phyloP scores from a whole-genome alignment of 495 filamentous ascomycete species.

The Polyplosphaeria fusca region DNA sequence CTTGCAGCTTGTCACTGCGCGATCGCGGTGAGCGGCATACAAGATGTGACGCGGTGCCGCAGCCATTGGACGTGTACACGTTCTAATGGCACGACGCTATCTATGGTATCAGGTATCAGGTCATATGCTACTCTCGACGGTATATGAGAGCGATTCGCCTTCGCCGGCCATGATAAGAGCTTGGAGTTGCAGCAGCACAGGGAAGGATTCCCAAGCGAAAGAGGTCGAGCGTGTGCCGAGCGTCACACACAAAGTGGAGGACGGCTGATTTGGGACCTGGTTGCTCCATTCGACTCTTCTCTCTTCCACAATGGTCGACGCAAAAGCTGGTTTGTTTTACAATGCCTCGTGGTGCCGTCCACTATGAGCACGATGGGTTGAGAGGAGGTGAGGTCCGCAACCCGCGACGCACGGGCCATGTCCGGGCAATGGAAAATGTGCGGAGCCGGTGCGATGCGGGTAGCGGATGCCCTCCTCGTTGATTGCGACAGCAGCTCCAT shows the following conservation, averaged over 20 bases:
- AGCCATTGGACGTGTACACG: no score
- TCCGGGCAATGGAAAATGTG: conserved; percentile 4
- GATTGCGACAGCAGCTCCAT: conserved; percentile 12
- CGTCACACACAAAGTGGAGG: no score
- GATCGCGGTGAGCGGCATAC: no score
- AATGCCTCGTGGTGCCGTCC: not conserved
- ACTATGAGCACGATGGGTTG: not conserved
- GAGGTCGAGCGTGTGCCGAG: no score
- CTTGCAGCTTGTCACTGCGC: no score
- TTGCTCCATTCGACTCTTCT: not conserved
- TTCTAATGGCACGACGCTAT: no score
- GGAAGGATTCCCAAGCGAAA: not conserved
- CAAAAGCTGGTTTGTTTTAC: not conserved
- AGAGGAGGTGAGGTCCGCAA: conserved; percentile 19
- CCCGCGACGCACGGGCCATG: conserved; percentile 16
- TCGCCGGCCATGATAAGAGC: not conserved
- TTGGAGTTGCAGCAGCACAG: not conserved
- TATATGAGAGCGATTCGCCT: not conserved
- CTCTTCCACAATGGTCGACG: not conserved
- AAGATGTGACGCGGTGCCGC: no score
- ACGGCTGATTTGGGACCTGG: no score
- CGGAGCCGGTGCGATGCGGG: conserved; percentile 20
- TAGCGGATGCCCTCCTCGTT: not conserved
- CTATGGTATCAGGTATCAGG: no score
- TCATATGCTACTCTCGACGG: no score